These are phyloP conservation scores for Aspergillus kassunensis DNA, from an alignment of 495 filamentous ascomycete species.

Conservation along the genomic window DNA sequence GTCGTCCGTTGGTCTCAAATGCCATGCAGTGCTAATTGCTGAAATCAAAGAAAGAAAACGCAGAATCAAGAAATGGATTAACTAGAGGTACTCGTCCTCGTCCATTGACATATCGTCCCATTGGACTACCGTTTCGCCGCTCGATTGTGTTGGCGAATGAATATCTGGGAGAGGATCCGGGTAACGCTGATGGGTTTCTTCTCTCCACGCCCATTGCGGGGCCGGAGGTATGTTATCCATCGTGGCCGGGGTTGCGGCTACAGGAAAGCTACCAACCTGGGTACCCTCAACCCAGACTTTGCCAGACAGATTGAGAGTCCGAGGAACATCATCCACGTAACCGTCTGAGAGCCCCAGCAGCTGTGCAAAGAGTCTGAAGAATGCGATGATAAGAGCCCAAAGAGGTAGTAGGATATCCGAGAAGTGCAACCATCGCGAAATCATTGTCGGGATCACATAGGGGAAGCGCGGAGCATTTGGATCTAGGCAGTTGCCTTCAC, in stretches of 20 bases:
- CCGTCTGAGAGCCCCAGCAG: conserved; percentile 42
- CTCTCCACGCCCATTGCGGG: conserved; percentile 13
- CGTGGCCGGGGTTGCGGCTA: conserved; percentile 10
- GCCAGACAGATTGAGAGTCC: conserved; percentile 25
- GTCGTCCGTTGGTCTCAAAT: neutral
- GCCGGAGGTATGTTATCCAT: conserved; percentile 16
- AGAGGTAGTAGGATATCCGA: conserved; percentile 29
- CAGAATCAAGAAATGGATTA: neutral
- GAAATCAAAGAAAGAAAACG: neutral
- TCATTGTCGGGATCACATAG: conserved; percentile 44
- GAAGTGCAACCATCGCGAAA: conserved; percentile 43
- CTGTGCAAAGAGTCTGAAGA: conserved; percentile 32
- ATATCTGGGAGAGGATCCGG: conserved; percentile 13
- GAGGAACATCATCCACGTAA: conserved; percentile 36
- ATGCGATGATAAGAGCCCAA: conserved; percentile 28
- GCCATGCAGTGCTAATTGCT: conserved; percentile 1
- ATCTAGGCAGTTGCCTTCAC: conserved; percentile 43
- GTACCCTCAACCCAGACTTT: conserved; percentile 36
- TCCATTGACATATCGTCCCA: conserved; percentile 28
- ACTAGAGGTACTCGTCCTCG: conserved; percentile 32
- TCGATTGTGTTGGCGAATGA: neutral
- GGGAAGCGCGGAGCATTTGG: conserved; percentile 45
- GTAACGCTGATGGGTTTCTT: conserved; percentile 8
- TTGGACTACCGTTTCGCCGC: neutral
- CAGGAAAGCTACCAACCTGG: conserved; percentile 15